Base-by-base conservation (phyloP, 805 yeast species). In the Cyberlindnera petersonii region DNA sequence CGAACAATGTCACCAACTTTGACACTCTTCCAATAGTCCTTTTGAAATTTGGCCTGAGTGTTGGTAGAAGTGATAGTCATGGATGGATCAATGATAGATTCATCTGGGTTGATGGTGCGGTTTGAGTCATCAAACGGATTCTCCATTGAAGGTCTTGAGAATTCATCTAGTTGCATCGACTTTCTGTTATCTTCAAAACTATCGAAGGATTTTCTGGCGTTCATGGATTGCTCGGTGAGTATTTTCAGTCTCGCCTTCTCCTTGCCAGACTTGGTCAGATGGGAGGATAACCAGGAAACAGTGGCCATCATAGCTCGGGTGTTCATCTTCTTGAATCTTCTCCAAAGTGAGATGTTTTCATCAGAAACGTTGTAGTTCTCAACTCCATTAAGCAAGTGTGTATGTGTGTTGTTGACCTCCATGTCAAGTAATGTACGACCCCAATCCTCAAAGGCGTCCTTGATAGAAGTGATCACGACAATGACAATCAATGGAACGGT, bases 401-500 rank as follows among this genome's bases (percentile, higher is more conserved):
- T 81, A 16, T 68, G 63, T 36, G 82, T 84, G 56, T 84, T 84
- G 59, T 85, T 85, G 26, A 85, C 75, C 56, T 84, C 87, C 54
- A 81, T 60, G 61, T 85, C 94, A 24, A 77, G 62, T 1, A 72
- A 65, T 0, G 87, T 79, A 63, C 94, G 73, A 57, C 88, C 68
- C 5, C 86, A 82, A 57, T 85, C 94, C 61, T 85, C 94, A 35
- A 85, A 63, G 1, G 86, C 93, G 60, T 85, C 93, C 53, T 82
- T 82, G 42, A 82, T 65, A 1, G 88, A 89, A 1, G 94, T 85
- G 31, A 85, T 72, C 6, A 67, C 60, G 18, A 85, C 86, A 63
- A 85, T 84, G 35, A 82, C 89, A 60, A 82, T 79, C 58, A 85
- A 69, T 1, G 94, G 94, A 18, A 83, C 91, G 4, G 86, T 81